These are phyloP conservation scores for Plenodomus tracheiphilus DNA, from an alignment of 2,329 filamentous ascomycete genomes.

Conservation along the genomic window DNA sequence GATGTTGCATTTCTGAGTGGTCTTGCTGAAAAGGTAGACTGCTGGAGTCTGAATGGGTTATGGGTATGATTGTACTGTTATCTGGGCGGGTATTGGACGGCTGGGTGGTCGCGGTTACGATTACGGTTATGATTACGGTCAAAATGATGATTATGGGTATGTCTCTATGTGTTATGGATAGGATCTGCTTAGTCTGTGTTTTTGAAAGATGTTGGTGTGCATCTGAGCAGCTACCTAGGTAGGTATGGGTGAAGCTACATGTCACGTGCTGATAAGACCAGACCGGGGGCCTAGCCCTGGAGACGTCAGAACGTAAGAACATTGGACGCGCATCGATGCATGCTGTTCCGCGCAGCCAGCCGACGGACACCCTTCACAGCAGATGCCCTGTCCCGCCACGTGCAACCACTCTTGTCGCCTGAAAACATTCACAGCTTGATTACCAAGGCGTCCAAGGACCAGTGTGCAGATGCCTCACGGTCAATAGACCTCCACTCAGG, in stretches of 20 bases:
- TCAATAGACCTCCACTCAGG: neutral
- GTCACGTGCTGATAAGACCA: constrained; percentile 19
- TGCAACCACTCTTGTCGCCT: neutral
- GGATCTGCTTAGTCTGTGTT: constrained; percentile 7
- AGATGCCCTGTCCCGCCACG: neutral
- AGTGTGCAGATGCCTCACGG: neutral
- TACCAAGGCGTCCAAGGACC: neutral
- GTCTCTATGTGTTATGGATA: constrained; percentile 36
- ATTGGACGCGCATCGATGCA: neutral
- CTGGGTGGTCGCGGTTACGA: neutral
- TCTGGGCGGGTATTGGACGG: neutral
- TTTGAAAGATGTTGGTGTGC: neutral
- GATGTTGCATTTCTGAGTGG: neutral
- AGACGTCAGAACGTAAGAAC: constrained; percentile 2
- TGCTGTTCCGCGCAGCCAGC: constrained; percentile 5
- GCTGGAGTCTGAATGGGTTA: neutral
- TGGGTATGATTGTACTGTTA: neutral
- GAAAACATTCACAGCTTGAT: neutral
- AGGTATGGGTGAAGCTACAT: neutral
- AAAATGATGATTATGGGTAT: constrained; percentile 6
- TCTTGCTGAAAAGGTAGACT: neutral
- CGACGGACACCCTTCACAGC: neutral
- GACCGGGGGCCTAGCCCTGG: no score
- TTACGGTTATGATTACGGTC: neutral
- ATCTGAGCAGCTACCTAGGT: neutral